Conservation (phyloP, 495 filamentous ascomycete species). For the Aspergillus baeticus region DNA sequence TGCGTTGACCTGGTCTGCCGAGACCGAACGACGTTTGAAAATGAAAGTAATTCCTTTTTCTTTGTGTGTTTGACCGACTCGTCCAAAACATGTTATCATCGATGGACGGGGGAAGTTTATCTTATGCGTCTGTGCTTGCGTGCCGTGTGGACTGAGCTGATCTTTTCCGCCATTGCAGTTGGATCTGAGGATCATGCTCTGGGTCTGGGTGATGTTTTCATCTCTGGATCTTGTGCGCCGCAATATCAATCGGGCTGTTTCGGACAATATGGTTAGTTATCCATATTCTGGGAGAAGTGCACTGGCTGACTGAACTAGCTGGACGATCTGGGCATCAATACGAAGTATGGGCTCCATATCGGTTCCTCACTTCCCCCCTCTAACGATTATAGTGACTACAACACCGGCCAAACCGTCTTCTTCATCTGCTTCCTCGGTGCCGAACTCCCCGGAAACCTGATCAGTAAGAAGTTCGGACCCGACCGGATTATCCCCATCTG, state of each 20-base stretch:
- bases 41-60: conserved; percentile 43
- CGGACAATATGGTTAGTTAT: conserved; percentile 2
- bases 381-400: not conserved
- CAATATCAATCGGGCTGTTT: conserved; percentile 1
- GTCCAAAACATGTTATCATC: too few relatives aligned
- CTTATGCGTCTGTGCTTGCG: too few relatives aligned
- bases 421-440: not conserved
- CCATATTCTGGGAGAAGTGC: not conserved
- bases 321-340: not conserved
- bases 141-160: too few relatives aligned
- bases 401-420: conserved; percentile 1
- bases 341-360: not conserved
- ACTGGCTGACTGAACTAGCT: not conserved
- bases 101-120: too few relatives aligned
- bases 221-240: not conserved
- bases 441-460: not conserved
- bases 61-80: conserved; percentile 1
- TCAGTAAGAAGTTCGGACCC: not conserved
- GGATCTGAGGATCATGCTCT: conserved; percentile 7
- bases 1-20: conserved; percentile 42
- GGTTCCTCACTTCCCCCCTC: not conserved
- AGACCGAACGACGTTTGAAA: conserved; percentile 36
- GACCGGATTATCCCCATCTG: not conserved
- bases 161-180: too few relatives aligned
- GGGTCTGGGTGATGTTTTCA: conserved; percentile 5